These are phyloP conservation scores for Phialocephala subalpina DNA, from an alignment of 2,329 filamentous ascomycete genomes.

Conservation along the genomic window DNA sequence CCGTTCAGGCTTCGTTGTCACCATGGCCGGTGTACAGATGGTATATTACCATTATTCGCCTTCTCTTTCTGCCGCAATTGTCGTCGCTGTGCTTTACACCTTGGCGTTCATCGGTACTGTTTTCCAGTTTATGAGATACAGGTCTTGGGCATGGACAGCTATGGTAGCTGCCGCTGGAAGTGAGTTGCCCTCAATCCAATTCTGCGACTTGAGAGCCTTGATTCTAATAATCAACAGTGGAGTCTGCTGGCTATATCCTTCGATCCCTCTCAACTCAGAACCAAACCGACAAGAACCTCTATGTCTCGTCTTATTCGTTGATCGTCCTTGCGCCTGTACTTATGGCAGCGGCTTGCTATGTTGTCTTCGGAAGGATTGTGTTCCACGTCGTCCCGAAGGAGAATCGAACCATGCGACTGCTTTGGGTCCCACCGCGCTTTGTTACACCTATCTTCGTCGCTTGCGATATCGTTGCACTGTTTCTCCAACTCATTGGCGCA, in stretches of 20 bases:
- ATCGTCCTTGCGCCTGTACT: constrained; percentile 45
- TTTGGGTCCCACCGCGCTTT: constrained; percentile 41
- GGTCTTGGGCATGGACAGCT: constrained; percentile 44
- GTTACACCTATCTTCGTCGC: constrained; percentile 40
- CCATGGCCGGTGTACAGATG: neutral
- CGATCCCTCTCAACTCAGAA: constrained; percentile 32
- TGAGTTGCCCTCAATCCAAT: constrained; percentile 30
- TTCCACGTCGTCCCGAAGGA: constrained; percentile 41
- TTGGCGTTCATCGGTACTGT: constrained; percentile 39
- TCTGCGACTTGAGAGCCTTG: neutral
- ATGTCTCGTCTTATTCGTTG: constrained; percentile 40
- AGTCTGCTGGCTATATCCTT: constrained; percentile 36
- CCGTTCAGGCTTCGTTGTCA: neutral
- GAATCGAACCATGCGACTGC: constrained; percentile 28
- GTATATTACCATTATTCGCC: constrained; percentile 40
- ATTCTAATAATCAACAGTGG: constrained; percentile 26
- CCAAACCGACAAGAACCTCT: constrained; percentile 31
- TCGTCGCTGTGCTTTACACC: constrained; percentile 42
- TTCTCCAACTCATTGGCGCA: constrained; percentile 37
- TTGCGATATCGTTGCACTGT: constrained; percentile 41
- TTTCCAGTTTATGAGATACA: constrained; percentile 45
- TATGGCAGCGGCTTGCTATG: constrained; percentile 44
- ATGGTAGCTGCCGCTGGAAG: constrained; percentile 45
- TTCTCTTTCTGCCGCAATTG: constrained; percentile 41
- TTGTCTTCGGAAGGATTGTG: constrained; percentile 43